phyloP scores from a whole-genome alignment of 257 asterid species.

The Asclepias syriaca region DNA sequence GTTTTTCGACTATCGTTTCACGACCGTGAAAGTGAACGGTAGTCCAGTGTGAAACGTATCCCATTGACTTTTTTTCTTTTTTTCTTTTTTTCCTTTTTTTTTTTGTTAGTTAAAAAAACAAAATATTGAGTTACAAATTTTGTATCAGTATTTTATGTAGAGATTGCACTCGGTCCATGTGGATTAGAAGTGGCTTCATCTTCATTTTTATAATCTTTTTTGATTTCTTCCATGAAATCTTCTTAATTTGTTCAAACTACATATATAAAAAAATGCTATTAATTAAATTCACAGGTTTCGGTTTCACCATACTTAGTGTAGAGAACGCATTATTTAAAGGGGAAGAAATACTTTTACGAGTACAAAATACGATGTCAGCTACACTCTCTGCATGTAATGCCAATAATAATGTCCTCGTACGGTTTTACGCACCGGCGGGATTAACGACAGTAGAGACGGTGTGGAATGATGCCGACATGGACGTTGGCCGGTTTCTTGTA shows the following conservation, averaged over 20 bases:
- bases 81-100: not conserved
- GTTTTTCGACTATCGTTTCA: slow-evolving; percentile 67
- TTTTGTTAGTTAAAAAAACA: not conserved
- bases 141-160: slow-evolving; percentile 12
- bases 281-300: not conserved
- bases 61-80: slow-evolving; percentile 1
- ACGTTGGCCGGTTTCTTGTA: slow-evolving; percentile 29
- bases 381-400: not conserved
- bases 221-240: slow-evolving; percentile 18
- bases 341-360: not conserved
- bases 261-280: not conserved
- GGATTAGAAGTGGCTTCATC: slow-evolving; percentile 57
- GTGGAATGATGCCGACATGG: slow-evolving; percentile 31
- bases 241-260: slow-evolving; percentile 16
- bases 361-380: not conserved
- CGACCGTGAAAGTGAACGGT: slow-evolving; percentile 59
- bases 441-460: slow-evolving; percentile 9
- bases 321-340: too few relatives aligned
- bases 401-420: not conserved
- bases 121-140: slow-evolving; percentile 31
- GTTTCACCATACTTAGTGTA: not conserved
- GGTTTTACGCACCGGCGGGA: slow-evolving; percentile 18
- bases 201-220: slow-evolving; percentile 18
- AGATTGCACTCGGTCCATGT: slow-evolving; percentile 65
- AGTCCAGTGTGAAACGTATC: slow-evolving; percentile 19